These are phyloP conservation scores for Blastocystis sp. DNA, from an alignment of 352 stramenopile genomes.

Conservation along the genomic window DNA sequence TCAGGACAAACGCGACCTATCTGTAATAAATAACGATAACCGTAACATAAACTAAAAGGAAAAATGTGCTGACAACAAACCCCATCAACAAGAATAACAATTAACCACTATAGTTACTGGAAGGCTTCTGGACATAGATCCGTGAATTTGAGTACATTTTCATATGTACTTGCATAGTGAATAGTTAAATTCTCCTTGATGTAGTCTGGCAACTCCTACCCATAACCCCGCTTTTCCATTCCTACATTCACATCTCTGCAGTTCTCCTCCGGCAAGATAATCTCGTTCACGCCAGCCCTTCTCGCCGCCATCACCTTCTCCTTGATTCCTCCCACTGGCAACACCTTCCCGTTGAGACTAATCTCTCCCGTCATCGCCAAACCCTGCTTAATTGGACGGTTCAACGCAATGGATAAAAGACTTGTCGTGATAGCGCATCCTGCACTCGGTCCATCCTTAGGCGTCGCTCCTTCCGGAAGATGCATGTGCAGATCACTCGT, in stretches of 20 bases:
- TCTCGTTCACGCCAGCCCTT: constrained; percentile 83
- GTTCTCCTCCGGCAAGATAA: constrained; percentile 88
- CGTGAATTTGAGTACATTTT: constrained; percentile 74
- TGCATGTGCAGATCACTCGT: constrained; percentile 88
- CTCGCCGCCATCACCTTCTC: constrained; percentile 97
- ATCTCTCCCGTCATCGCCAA: constrained; percentile 95
- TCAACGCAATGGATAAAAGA: constrained; percentile 71
- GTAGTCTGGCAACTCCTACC: constrained; percentile 82
- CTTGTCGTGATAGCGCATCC: constrained; percentile 95
- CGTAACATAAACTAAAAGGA: background rate
- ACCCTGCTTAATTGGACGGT: constrained; percentile 79
- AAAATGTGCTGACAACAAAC: background rate
- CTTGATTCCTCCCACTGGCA: constrained; percentile 97
- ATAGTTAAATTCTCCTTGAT: constrained; percentile 88
- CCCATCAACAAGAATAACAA: background rate
- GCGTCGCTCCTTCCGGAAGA: constrained; percentile 92
- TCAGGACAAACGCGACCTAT: background rate
- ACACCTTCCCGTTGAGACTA: constrained; percentile 91
- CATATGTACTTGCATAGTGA: constrained; percentile 91
- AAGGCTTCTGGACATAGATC: constrained; percentile 59
- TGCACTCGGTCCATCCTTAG: constrained; percentile 94
- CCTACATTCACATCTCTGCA: constrained; percentile 85
- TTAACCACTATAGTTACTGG: background rate
- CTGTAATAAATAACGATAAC: background rate
- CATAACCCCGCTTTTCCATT: constrained; percentile 63